Base-by-base conservation (phyloP, 75 land plant genomes). In the Pinus albicaulis region DNA sequence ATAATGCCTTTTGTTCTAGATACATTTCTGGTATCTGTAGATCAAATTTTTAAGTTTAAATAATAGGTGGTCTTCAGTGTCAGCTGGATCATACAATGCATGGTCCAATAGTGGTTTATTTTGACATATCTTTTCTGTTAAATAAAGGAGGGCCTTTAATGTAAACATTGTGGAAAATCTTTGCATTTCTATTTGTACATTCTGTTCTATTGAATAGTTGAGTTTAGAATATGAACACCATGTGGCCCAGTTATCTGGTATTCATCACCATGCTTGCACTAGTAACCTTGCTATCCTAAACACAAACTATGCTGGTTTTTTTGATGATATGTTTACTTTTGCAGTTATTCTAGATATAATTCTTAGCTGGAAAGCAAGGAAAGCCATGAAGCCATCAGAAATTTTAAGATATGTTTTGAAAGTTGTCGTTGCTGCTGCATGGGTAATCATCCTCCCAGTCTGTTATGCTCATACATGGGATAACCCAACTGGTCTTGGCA, bases 391-490 rank as follows among this genome's bases (percentile, higher is more conserved):
- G 61, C 79, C 80, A 25, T 36, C 74, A 63, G 92, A 86, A 36
- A 83, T 82, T 72, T 41, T 94, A 66, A 79, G 97, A 77, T 89
- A 87, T 65, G 79, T 92, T 41, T 74, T 94, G 78, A 94, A 94
- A 62, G 85, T 92, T 55, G 73, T 90, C 13, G 86, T 85, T 24
- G 91, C 94, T 62, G 82, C 87, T 66, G 97, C 90, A 14, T 94
- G 97, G 97, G 89, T 92, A 60, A 74, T 94, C 34, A 71, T 92
- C 55, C 82, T 94, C 16, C 88, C 95, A 24, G 86, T 92, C 8
- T 81, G 91, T 72, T 95, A 92, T 82, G 90, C 88, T 34, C 88
- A 90, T 72, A 82, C 84, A 22, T 90, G 88, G 91, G 71, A 82
- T 19, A 76, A 87, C 75, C 91, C 95, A 68, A 79, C 82, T 64